Evolutionary conservation across 148 eudicot species (phyloP).

Genomic region (Heliosperma pusillum): DNA sequence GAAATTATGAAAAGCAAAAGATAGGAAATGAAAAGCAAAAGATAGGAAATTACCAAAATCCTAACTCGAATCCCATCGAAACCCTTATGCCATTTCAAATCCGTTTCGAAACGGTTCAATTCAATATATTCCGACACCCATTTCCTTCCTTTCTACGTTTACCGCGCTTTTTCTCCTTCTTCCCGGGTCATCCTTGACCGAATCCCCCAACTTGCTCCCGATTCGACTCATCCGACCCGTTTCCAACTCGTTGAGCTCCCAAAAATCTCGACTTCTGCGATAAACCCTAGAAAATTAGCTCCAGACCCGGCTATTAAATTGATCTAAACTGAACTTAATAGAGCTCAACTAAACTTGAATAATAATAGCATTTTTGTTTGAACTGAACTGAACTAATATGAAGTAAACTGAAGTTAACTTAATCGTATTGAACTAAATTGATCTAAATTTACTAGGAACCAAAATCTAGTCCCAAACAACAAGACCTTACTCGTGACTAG

Average conservation of each 20-base stretch:
- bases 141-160: not conserved
- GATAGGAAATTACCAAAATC: not conserved
- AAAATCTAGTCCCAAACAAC: no score
- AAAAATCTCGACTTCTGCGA: not conserved
- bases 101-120: slow-evolving; percentile 4
- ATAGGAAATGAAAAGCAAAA: no score
- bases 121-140: not conserved
- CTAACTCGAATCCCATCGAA: slow-evolving; percentile 3
- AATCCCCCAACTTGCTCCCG: not conserved
- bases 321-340: no score
- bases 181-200: slow-evolving; percentile 1
- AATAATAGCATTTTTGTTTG: no score
- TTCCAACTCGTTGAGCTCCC: not conserved
- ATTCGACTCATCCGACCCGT: not conserved
- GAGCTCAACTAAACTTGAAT: no score
- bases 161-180: not conserved
- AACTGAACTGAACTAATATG: no score
- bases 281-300: not conserved
- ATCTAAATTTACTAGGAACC: no score
- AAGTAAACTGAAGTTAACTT: no score
- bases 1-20: no score
- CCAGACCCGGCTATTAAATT: not conserved
- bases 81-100: slow-evolving; percentile 10
- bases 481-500: no score
- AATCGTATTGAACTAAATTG: no score